Percentiles rank a stretch among this genome's conserved stretches.
These are phyloP conservation scores for Eragrostis nindensis DNA, from an alignment of 176 grass and related monocot species.

Conservation along the genomic window DNA sequence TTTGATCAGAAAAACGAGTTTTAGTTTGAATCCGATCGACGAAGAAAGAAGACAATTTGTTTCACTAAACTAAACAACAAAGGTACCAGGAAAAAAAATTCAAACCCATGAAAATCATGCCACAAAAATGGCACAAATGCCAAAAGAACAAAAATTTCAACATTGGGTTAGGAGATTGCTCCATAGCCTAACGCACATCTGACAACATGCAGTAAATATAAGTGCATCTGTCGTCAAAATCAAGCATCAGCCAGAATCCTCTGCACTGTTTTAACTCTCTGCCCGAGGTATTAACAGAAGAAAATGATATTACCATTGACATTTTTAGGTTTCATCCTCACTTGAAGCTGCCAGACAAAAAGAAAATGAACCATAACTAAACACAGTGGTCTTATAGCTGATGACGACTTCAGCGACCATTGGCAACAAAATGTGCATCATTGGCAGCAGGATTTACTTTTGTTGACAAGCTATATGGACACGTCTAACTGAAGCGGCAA, in stretches of 20 bases:
- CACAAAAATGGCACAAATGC: too few species aligned
- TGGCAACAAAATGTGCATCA: slow-evolving; percentile 24
- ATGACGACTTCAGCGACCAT: slow-evolving; percentile 1
- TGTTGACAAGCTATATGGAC: slow-evolving; percentile 1
- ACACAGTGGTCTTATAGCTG: background rate
- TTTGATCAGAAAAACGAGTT: too few species aligned
- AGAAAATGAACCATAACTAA: slow-evolving; percentile 11
- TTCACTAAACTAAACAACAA: too few species aligned
- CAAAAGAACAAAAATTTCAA: too few species aligned
- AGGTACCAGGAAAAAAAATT: too few species aligned
- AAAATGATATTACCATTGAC: background rate
- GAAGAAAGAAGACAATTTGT: too few species aligned
- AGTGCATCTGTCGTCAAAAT: too few species aligned
- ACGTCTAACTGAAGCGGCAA: slow-evolving; percentile 20
- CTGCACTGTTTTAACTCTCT: background rate
- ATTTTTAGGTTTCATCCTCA: slow-evolving; percentile 14
- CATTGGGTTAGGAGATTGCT: too few species aligned
- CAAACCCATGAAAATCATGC: too few species aligned
- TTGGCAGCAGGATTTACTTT: background rate
- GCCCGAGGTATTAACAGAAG: slow-evolving; percentile 10
- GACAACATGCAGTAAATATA: too few species aligned
- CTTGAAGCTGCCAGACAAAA: background rate
- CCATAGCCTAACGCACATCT: too few species aligned
- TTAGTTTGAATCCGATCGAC: too few species aligned
- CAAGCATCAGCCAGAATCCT: slow-evolving; percentile 18